Conservation (phyloP, 2,329 filamentous ascomycete genomes). For the Ceratocystiopsis sp. region DNA sequence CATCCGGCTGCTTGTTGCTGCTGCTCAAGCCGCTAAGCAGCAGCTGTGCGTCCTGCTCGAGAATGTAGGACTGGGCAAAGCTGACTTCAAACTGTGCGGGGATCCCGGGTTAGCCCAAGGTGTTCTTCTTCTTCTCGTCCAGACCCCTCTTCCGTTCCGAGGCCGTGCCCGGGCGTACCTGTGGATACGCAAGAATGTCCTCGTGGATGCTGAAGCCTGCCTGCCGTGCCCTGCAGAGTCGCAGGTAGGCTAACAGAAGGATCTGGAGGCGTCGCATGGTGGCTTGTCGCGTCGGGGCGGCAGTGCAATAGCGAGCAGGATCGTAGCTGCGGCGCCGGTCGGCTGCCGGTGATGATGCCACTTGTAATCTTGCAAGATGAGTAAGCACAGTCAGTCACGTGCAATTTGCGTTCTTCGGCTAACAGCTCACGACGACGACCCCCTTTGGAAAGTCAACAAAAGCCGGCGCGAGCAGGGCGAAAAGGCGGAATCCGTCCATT, state of each 20-base stretch:
- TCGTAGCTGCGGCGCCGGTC: no score
- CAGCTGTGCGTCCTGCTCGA: slow-evolving; percentile 49
- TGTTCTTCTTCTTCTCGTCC: neutral
- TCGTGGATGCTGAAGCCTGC: slow-evolving; percentile 69
- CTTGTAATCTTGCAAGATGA: no score
- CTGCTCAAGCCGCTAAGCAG: slow-evolving; percentile 29
- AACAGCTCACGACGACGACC: no score
- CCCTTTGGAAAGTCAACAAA: no score
- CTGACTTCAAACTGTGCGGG: slow-evolving; percentile 59
- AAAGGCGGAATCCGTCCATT: no score
- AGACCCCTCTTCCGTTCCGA: no score
- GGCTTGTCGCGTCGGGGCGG: slow-evolving; percentile 8
- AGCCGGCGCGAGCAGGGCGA: no score
- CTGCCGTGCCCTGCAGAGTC: slow-evolving; percentile 30
- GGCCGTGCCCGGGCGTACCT: slow-evolving; percentile 34
- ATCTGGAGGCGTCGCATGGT: slow-evolving; percentile 35
- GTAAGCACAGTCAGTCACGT: no score
- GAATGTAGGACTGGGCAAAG: slow-evolving; percentile 56
- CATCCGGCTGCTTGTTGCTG: slow-evolving; percentile 4
- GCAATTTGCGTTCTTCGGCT: no score
- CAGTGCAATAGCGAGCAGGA: no score
- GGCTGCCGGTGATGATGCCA: no score
- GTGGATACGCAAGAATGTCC: slow-evolving; percentile 72
- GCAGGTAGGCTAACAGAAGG: slow-evolving; percentile 25
- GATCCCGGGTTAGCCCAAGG: neutral